phyloP scores from a whole-genome alignment of 106 monocot genomes.

The Acanthochlamys bracteata region DNA sequence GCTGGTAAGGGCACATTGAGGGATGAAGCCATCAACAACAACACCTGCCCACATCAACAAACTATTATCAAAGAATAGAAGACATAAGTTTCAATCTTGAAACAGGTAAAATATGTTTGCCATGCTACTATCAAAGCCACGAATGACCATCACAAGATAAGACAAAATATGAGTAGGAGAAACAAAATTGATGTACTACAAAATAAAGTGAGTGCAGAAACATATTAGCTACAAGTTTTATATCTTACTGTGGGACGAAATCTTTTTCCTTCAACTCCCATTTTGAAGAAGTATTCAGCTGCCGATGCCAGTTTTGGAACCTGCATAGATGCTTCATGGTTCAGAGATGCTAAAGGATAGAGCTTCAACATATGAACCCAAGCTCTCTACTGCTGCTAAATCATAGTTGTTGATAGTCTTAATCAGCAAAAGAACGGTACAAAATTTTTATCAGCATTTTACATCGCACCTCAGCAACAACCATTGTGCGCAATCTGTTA shows the following conservation, averaged over 20 bases:
- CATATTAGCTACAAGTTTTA: not conserved
- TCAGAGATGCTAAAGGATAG: not conserved
- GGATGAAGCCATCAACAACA: conserved; percentile 87
- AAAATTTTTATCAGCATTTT: not conserved
- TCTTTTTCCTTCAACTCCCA: conserved; percentile 94
- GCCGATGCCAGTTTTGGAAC: conserved; percentile 90
- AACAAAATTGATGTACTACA: too few relatives aligned
- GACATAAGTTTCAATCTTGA: not conserved
- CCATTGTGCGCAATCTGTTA: conserved; percentile 71
- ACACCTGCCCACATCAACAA: conserved; percentile 37
- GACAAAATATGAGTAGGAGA: too few relatives aligned
- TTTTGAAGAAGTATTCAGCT: conserved; percentile 87
- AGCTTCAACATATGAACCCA: not conserved
- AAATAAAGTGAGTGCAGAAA: too few relatives aligned
- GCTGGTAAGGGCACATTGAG: conserved; percentile 50
- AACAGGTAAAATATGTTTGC: too few relatives aligned
- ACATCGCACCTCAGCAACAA: conserved; percentile 60
- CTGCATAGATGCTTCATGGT: conserved; percentile 17
- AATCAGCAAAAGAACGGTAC: not conserved
- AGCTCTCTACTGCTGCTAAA: not conserved
- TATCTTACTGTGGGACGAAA: conserved; percentile 85
- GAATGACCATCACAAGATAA: too few relatives aligned
- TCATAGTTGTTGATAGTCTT: not conserved
- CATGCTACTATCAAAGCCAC: too few relatives aligned
- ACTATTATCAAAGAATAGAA: not conserved